These are phyloP conservation scores for Puccinia triticina DNA, from an alignment of 1,284 basidiomycete genomes.

Conservation along the genomic window DNA sequence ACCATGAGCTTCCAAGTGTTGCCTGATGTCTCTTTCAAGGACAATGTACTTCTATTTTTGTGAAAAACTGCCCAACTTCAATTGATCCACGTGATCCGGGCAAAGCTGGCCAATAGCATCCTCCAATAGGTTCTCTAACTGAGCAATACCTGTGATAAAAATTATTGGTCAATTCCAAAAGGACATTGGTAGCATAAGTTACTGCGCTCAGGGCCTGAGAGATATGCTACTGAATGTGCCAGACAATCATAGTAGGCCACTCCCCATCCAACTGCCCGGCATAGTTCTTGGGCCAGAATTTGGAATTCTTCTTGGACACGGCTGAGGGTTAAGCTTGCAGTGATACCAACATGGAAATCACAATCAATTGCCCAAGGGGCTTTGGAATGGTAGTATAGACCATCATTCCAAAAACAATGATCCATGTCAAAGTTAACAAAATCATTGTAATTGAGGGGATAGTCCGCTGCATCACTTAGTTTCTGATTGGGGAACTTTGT, in stretches of 20 bases:
- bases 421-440: background rate
- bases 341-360: background rate
- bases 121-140: too few relatives aligned
- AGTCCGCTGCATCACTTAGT: background rate
- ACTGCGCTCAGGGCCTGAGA: background rate
- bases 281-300: background rate
- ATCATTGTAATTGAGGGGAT: background rate
- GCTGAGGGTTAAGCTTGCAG: background rate
- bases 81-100: background rate
- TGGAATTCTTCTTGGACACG: background rate
- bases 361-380: background rate
- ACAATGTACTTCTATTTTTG: background rate
- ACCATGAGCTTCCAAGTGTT: background rate
- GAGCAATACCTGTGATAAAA: background rate
- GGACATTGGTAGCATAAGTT: background rate
- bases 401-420: background rate
- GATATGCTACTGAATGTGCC: background rate
- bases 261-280: background rate
- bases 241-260: background rate
- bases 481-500: background rate
- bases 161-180: too few relatives aligned
- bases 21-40: background rate
- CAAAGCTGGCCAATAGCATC: background rate
- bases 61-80: background rate
- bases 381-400: slow-evolving; percentile 8